These are phyloP conservation scores for Closterium sp. DNA, from an alignment of 139 green algal genomes.

Conservation along the genomic window DNA sequence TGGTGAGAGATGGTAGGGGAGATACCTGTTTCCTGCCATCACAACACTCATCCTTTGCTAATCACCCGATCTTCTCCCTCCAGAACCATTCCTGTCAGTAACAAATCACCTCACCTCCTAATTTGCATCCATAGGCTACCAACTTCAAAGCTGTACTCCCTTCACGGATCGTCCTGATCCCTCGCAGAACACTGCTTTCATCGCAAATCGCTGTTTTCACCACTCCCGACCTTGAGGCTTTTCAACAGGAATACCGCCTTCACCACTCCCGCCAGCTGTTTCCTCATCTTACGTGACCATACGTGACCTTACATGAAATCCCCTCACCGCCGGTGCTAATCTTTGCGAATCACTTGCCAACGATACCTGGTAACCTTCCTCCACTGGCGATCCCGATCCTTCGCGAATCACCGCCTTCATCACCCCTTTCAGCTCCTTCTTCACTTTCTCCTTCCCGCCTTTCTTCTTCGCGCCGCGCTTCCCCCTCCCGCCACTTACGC, in stretches of 20 bases:
- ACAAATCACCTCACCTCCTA: too few species aligned
- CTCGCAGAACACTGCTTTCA: too few species aligned
- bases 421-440: not conserved
- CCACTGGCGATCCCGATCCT: not conserved
- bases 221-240: not conserved
- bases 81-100: too few species aligned
- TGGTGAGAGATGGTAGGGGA: too few species aligned
- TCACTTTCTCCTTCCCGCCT: not conserved
- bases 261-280: not conserved
- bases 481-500: not conserved
- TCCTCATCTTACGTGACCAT: not conserved
- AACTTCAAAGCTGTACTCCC: too few species aligned
- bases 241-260: not conserved
- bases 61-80: too few species aligned
- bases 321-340: too few species aligned
- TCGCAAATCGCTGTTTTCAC: not conserved
- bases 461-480: not conserved
- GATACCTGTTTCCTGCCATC: too few species aligned
- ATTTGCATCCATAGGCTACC: too few species aligned
- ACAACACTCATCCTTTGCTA: too few species aligned
- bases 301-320: not conserved
- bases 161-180: too few species aligned
- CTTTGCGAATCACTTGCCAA: not conserved
- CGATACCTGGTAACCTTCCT: not conserved
- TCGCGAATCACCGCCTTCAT: not conserved